Conservation (phyloP, 768 basidiomycete species). For the Boletus sp. region DNA sequence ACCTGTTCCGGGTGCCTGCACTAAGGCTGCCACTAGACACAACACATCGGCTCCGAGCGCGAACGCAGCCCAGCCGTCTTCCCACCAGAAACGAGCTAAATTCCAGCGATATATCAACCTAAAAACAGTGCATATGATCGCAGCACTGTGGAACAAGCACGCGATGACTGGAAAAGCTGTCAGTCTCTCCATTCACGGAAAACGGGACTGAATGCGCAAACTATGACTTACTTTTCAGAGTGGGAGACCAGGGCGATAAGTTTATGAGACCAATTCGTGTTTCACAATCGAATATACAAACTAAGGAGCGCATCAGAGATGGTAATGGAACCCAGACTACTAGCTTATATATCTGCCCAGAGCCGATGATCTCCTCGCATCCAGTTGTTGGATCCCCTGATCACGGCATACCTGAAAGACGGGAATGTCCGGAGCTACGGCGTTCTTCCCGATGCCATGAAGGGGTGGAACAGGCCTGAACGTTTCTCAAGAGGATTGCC, state of each 20-base stretch:
- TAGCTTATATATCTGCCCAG: slow-evolving; percentile 1
- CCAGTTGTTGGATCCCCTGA: not conserved
- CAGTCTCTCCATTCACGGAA: not conserved
- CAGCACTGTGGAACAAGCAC: slow-evolving; percentile 15
- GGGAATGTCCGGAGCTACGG: not conserved
- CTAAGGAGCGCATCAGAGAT: not conserved
- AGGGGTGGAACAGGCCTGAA: not conserved
- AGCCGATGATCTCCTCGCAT: not conserved
- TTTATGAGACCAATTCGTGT: not conserved
- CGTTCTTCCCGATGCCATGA: not conserved
- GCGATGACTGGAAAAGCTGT: slow-evolving; percentile 13
- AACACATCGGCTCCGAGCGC: slow-evolving; percentile 20
- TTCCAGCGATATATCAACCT: slow-evolving; percentile 22
- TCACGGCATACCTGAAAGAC: slow-evolving; percentile 6
- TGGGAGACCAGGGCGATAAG: slow-evolving; percentile 7
- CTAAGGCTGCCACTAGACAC: slow-evolving; percentile 8
- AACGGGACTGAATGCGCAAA: not conserved
- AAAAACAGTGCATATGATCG: slow-evolving; percentile 25
- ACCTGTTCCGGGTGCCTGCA: slow-evolving; percentile 6
- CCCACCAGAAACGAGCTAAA: slow-evolving; percentile 29
- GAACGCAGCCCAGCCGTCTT: slow-evolving; percentile 25
- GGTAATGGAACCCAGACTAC: too few species aligned
- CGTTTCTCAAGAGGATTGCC: not conserved
- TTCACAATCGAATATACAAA: not conserved
- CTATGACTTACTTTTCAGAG: slow-evolving; percentile 14